phyloP scores from a whole-genome alignment of 139 green algal species.

The Closterium sp. region DNA sequence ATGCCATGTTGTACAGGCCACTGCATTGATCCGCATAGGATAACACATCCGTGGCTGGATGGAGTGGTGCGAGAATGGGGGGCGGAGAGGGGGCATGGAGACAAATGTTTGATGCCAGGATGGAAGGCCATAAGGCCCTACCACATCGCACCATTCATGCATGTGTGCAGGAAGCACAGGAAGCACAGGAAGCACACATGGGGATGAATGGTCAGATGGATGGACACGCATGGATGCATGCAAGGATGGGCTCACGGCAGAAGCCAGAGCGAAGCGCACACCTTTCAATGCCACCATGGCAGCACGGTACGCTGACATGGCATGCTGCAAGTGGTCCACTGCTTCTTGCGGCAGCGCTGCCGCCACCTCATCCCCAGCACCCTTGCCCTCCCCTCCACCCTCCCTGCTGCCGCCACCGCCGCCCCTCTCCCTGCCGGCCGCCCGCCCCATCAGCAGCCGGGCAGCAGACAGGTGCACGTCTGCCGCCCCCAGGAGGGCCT shows the following conservation, averaged over 20 bases:
- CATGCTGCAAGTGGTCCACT: background rate
- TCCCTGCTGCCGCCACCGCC: background rate
- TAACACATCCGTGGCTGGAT: background rate
- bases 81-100: background rate
- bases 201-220: background rate
- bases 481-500: slow-evolving; percentile 1
- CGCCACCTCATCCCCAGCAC: background rate
- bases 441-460: background rate
- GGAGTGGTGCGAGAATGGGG: background rate
- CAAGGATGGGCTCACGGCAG: too few relatives aligned
- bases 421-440: background rate
- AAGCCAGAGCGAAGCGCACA: background rate
- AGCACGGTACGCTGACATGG: background rate
- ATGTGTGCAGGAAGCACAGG: too few relatives aligned
- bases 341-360: background rate
- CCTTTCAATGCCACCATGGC: background rate
- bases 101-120: background rate
- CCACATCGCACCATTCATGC: too few relatives aligned
- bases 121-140: background rate
- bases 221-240: background rate
- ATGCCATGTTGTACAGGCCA: slow-evolving; percentile 24
- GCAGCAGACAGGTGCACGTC: slow-evolving; percentile 22
- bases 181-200: too few relatives aligned
- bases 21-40: background rate
- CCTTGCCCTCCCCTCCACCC: background rate